These are phyloP conservation scores for Elongisporangium anandrum DNA, from an alignment of 352 stramenopile species.

Conservation along the genomic window DNA sequence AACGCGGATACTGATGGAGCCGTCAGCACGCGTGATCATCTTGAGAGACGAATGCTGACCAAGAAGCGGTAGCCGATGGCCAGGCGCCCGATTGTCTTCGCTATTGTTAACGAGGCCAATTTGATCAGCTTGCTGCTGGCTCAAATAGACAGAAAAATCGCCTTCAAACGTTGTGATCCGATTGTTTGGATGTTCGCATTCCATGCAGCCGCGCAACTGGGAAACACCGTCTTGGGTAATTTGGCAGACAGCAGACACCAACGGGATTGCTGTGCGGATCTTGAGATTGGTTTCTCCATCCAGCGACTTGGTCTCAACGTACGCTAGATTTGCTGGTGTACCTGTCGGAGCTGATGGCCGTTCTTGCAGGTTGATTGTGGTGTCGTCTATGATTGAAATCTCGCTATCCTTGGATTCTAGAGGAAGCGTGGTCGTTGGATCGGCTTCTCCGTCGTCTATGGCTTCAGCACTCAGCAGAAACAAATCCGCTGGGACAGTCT, in stretches of 20 bases:
- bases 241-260: constrained; percentile 32
- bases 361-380: constrained; percentile 2
- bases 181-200: constrained; percentile 81
- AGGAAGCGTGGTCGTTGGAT: constrained; percentile 1
- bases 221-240: constrained; percentile 26
- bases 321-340: constrained; percentile 45
- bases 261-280: constrained; percentile 65
- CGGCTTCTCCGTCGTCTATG: constrained; percentile 39
- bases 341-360: not conserved
- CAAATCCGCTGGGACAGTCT: constrained; percentile 67
- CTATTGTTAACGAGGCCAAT: constrained; percentile 20
- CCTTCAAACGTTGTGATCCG: constrained; percentile 84
- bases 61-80: constrained; percentile 9
- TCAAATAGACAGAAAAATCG: constrained; percentile 45
- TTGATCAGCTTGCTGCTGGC: constrained; percentile 22
- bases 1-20: constrained; percentile 30
- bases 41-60: constrained; percentile 5
- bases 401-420: not conserved
- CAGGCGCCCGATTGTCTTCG: not conserved
- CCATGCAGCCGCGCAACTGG: constrained; percentile 46
- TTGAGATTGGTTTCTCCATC: constrained; percentile 86
- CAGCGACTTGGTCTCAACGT: constrained; percentile 84
- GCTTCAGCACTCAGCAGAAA: constrained; percentile 61
- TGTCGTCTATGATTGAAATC: constrained; percentile 13
- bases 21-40: constrained; percentile 26